phyloP scores from a whole-genome alignment of 2,329 filamentous ascomycete genomes.

The Rosellinia necatrix region DNA sequence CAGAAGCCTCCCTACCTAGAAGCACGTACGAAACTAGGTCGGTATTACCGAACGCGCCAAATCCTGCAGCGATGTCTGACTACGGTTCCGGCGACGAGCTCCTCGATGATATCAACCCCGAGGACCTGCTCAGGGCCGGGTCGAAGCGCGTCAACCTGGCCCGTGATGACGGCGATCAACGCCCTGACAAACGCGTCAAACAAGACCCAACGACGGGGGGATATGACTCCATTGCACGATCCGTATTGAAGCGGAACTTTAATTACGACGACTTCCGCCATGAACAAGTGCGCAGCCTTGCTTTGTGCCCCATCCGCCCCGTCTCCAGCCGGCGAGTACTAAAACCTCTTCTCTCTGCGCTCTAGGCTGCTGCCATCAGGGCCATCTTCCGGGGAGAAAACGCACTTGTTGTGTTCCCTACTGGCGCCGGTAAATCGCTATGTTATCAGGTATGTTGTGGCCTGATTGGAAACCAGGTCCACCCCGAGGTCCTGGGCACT shows the following conservation, averaged over 20 bases:
- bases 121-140: constrained; percentile 26
- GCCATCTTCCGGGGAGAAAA: constrained; percentile 47
- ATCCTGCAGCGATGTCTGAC: constrained; percentile 35
- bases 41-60: background rate
- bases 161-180: background rate
- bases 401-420: constrained; percentile 51
- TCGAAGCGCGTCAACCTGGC: constrained; percentile 16
- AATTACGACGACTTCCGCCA: constrained; percentile 48
- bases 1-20: too few relatives aligned
- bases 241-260: constrained; percentile 46
- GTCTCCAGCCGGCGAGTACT: background rate
- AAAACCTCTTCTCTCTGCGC: background rate
- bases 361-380: constrained; percentile 45
- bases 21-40: background rate
- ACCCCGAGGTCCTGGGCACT: background rate
- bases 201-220: background rate
- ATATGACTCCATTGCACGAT: constrained; percentile 16
- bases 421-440: constrained; percentile 55
- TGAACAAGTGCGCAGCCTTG: constrained; percentile 42
- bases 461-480: background rate
- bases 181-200: constrained; percentile 19
- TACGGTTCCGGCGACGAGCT: constrained; percentile 44
- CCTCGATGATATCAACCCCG: constrained; percentile 36
- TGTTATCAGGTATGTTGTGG: constrained; percentile 49
- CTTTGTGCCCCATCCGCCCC: background rate